These are phyloP conservation scores for Pyrrhoderma noxium DNA, from an alignment of 1,284 basidiomycete genomes.

Conservation along the genomic window DNA sequence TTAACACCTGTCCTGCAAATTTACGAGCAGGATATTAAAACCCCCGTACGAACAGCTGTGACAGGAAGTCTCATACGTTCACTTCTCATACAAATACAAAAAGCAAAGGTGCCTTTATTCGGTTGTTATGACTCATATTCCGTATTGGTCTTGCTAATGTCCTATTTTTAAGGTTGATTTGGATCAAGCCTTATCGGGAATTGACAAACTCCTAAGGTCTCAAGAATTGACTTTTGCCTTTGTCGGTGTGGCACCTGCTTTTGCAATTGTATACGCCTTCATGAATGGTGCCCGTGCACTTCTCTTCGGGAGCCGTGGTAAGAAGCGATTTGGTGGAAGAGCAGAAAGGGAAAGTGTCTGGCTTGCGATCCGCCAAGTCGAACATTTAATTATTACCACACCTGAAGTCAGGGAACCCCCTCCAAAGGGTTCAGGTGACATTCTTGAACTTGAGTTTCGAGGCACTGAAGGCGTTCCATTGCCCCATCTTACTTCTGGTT, in stretches of 20 bases:
- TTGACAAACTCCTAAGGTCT: conserved; percentile 89
- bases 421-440: no score
- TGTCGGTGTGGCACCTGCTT: conserved; percentile 89
- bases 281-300: conserved; percentile 46
- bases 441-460: background rate
- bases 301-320: conserved; percentile 41
- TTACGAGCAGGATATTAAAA: conserved; percentile 90
- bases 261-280: conserved; percentile 73
- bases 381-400: conserved; percentile 50
- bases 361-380: conserved; percentile 59
- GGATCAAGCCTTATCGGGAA: conserved; percentile 76
- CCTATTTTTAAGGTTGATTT: conserved; percentile 70
- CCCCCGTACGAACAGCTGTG: conserved; percentile 76
- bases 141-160: background rate
- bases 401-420: conserved; percentile 8
- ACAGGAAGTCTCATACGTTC: conserved; percentile 80
- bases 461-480: conserved; percentile 20
- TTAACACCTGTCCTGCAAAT: conserved; percentile 82
- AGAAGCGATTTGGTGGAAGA: conserved; percentile 47
- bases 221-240: conserved; percentile 97
- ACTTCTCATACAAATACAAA: conserved; percentile 91
- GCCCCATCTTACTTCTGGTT: conserved; percentile 57
- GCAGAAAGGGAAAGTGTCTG: conserved; percentile 43
- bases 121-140: conserved; percentile 3
- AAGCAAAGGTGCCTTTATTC: conserved; percentile 70